phyloP scores from a whole-genome alignment of 1,284 basidiomycete species.

The Pyrrhoderma noxium region DNA sequence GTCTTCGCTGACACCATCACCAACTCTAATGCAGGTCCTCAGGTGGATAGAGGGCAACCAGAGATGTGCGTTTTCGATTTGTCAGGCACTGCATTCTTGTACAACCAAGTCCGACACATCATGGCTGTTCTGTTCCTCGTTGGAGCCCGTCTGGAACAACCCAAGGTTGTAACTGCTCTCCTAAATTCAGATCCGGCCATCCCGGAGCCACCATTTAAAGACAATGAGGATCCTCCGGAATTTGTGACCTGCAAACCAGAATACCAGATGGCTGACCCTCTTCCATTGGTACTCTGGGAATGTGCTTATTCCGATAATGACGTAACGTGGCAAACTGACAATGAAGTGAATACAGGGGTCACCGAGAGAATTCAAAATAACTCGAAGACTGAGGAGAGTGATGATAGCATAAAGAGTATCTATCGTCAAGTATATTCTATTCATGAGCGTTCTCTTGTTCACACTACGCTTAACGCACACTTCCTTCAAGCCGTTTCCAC shows the following conservation, averaged over 20 bases:
- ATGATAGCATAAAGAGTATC: constrained; percentile 30
- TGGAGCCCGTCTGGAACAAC: constrained; percentile 74
- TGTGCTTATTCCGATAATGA: constrained; percentile 70
- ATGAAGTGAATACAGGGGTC: constrained; percentile 4
- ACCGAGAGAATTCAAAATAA: constrained; percentile 37
- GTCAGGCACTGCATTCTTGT: constrained; percentile 85
- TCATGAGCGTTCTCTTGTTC: constrained; percentile 50
- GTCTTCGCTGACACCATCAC: constrained; percentile 16
- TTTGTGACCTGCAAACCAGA: constrained; percentile 71
- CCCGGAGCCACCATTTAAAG: constrained; percentile 27
- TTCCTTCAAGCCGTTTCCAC: constrained; percentile 49
- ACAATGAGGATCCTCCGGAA: constrained; percentile 34
- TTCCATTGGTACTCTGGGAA: constrained; percentile 91
- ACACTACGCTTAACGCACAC: constrained; percentile 51
- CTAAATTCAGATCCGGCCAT: constrained; percentile 53
- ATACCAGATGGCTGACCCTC: constrained; percentile 88
- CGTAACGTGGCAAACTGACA: constrained; percentile 69
- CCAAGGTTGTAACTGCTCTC: constrained; percentile 65
- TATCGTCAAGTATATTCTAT: constrained; percentile 55
- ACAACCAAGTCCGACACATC: constrained; percentile 97
- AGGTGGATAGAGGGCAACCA: neutral
- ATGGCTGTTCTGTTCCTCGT: constrained; percentile 90
- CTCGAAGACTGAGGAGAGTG: constrained; percentile 18
- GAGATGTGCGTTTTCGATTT: constrained; percentile 77
- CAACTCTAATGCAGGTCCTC: too few species aligned